Percentiles rank a stretch among this genome's conserved stretches.
Evolutionary conservation across 495 filamentous ascomycete genomes (phyloP).

Genomic region (Thozetella sp.): DNA sequence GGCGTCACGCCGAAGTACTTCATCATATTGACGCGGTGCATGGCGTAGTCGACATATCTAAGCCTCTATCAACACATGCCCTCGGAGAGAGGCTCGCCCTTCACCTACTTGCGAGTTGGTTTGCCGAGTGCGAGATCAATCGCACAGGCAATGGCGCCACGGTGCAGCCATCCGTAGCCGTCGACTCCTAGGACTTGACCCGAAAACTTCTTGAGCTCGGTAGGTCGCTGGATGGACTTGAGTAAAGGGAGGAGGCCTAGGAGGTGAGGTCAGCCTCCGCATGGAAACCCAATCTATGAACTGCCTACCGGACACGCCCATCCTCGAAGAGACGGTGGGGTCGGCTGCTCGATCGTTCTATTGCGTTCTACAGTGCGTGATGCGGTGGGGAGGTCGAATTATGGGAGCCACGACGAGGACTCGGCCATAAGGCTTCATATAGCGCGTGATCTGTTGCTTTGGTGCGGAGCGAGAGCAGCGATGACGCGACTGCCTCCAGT

Average conservation of each 20-base stretch:
- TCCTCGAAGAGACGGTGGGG: constrained; percentile 36
- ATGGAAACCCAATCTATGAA: neutral
- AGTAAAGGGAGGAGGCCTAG: constrained; percentile 83
- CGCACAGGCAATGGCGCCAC: constrained; percentile 87
- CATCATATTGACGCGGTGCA: constrained; percentile 91
- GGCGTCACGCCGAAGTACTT: constrained; percentile 89
- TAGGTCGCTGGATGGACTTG: constrained; percentile 92
- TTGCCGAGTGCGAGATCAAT: constrained; percentile 88
- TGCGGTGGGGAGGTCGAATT: neutral
- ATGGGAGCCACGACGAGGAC: neutral
- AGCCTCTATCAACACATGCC: constrained; percentile 13
- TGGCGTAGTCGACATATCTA: constrained; percentile 89
- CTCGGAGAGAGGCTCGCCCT: neutral
- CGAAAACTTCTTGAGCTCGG: constrained; percentile 81
- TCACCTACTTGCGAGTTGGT: constrained; percentile 78
- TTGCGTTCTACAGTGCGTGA: too few species aligned
- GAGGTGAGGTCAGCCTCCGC: constrained; percentile 15
- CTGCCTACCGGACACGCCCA: constrained; percentile 71
- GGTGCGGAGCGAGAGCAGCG: constrained; percentile 6
- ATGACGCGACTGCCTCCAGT: neutral
- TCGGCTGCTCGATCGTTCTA: too few species aligned
- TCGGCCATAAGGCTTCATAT: neutral
- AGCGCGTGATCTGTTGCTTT: too few species aligned
- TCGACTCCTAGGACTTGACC: constrained; percentile 92
- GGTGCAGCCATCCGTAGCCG: constrained; percentile 98